Evolutionary conservation across 2,329 filamentous ascomycete species (phyloP), one percentile per base, ranked within the genome.

Genomic region (Colletotrichum viniferum): DNA sequence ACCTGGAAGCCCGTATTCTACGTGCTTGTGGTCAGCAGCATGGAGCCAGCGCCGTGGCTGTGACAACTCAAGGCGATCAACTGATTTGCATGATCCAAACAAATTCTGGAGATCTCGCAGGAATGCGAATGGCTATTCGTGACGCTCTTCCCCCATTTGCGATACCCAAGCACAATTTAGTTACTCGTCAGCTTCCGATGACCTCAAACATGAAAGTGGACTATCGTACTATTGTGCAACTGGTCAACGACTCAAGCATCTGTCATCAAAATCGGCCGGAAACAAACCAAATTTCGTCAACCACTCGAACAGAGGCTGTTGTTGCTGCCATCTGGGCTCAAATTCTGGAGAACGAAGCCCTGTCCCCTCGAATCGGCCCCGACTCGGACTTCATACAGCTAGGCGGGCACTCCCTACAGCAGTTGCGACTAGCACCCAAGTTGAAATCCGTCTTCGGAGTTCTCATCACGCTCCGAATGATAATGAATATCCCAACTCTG

Each of bases 201-300:
- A 84, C 82, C 2, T 32, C 69, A 8, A 76, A 77, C 30, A 81
- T 81, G 4, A 85, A 85, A 71, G 61, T 83, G 1, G 82, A 85
- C 73, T 83, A 84, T 71, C 82, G 80, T 24, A 77, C 76, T 18
- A 77, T 84, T 36, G 77, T 70, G 21, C 16, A 32, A 9, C 16
- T 21, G 18, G 72, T 7, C 48, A 48, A 48, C 7, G 38, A 28
- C 18, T 26, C 60, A n/a, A 18, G n/a, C 30, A 12, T 9, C 24
- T 14, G 18, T 30, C 26, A 7, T 24, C 36, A 5, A 48, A 32
- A 2, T 30, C 5, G 26, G 10, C 3, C 8, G 8, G 14, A n/a
- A 28, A 43, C 21, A 28, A 65, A 18, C 9, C 0, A 9, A 18
- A 26, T 24, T 38, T 30, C n/a, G 7, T 52, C 43, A 18, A 13